Conservation (phyloP, 345 rosid genomes). For the Dipteronia dyeriana region DNA sequence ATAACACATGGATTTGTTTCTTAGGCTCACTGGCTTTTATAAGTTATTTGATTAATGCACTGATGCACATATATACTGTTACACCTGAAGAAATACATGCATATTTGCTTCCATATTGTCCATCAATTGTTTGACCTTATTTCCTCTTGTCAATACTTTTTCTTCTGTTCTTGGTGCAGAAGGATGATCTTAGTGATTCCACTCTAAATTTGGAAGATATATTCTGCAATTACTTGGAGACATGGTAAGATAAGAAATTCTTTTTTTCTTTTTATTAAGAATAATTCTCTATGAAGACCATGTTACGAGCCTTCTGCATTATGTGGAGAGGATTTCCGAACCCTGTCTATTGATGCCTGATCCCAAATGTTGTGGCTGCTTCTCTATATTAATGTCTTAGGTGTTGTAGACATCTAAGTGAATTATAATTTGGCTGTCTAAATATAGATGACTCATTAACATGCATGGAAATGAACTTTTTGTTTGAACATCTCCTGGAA, state of each 20-base stretch:
- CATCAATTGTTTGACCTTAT: background rate
- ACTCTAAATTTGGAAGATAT: constrained; percentile 61
- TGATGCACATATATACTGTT: background rate
- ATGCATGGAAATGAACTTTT: background rate
- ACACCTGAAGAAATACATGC: background rate
- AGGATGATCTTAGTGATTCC: constrained; percentile 37
- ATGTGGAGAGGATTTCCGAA: background rate
- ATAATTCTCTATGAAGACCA: background rate
- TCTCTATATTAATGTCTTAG: background rate
- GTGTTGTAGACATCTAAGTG: background rate
- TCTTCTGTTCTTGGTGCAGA: constrained; percentile 37
- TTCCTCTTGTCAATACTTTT: background rate
- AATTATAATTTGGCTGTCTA: background rate
- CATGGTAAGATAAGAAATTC: constrained; percentile 34
- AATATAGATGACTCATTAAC: background rate
- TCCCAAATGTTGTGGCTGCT: background rate
- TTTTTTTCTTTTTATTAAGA: background rate
- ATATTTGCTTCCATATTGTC: background rate
- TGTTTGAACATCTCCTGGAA: background rate
- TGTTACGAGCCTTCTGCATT: background rate
- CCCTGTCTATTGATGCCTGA: background rate
- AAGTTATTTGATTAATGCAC: background rate
- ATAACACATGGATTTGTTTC: background rate
- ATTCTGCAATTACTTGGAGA: constrained; percentile 48
- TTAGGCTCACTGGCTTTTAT: background rate